A percentile compares a stretch with the other conserved stretches of the same genome.
phyloP scores from a whole-genome alignment of 2,329 filamentous ascomycete species.

The Alternaria ventricosa region DNA sequence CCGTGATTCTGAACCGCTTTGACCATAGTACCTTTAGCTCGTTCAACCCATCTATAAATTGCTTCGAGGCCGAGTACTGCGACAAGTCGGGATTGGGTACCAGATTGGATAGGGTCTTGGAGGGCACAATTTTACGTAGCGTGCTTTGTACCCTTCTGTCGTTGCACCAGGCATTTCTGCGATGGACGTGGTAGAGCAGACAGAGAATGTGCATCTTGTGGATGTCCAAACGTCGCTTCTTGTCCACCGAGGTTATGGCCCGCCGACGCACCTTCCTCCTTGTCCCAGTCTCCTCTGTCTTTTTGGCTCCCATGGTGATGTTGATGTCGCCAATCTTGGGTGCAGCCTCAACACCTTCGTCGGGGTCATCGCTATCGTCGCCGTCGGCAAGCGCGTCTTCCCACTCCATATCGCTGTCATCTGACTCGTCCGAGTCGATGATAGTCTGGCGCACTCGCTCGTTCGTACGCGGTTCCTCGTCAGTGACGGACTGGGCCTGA shows the following conservation, averaged over 20 bases:
- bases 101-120: conserved; percentile 70
- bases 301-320: conserved; percentile 49
- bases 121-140: conserved; percentile 63
- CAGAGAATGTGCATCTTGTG: conserved; percentile 89
- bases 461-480: conserved; percentile 18
- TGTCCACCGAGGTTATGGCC: conserved; percentile 63
- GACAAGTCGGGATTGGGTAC: conserved; percentile 71
- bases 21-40: conserved; percentile 72
- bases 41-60: conserved; percentile 79
- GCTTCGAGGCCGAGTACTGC: conserved; percentile 78
- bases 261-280: conserved; percentile 54
- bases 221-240: conserved; percentile 70
- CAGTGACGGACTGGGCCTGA: not conserved
- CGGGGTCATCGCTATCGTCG: conserved; percentile 34
- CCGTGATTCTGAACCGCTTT: conserved; percentile 72
- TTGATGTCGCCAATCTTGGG: conserved; percentile 49
- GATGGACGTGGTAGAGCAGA: conserved; percentile 76
- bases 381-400: conserved; percentile 57
- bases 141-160: conserved; percentile 69
- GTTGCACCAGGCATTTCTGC: conserved; percentile 90
- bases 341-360: conserved; percentile 29
- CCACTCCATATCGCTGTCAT: conserved; percentile 67
- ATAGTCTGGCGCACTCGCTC: conserved; percentile 49
- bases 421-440: conserved; percentile 60
- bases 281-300: conserved; percentile 39